Evolutionary conservation across 768 basidiomycete genomes (phyloP).

Genomic region (Macrolepiota fuliginosa): DNA sequence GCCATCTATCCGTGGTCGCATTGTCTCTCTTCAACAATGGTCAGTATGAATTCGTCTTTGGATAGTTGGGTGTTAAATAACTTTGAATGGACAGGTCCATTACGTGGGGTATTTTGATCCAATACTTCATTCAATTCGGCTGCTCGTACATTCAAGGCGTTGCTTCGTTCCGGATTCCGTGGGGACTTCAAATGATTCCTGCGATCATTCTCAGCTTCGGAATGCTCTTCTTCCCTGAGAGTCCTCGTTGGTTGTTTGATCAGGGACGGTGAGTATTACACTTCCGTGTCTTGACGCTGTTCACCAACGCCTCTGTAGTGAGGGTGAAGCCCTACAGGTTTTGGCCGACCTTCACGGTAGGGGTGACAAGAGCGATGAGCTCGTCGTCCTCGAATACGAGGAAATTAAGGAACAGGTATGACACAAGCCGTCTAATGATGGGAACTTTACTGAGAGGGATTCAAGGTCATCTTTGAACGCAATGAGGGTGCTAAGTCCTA

Average conservation of each 20-base stretch:
- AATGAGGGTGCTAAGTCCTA: conserved; percentile 72
- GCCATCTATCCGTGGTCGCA: conserved; percentile 68
- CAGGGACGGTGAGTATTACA: conserved; percentile 39
- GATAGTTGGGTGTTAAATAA: not conserved
- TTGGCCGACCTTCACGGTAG: conserved; percentile 72
- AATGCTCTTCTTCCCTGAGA: conserved; percentile 69
- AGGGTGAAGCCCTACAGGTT: conserved; percentile 65
- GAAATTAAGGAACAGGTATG: conserved; percentile 56
- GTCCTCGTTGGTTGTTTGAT: conserved; percentile 72
- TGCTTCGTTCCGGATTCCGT: conserved; percentile 78
- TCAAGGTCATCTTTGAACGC: conserved; percentile 50
- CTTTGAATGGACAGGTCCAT: conserved; percentile 40
- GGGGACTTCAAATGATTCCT: conserved; percentile 79
- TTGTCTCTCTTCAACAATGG: conserved; percentile 80
- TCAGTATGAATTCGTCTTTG: conserved; percentile 9
- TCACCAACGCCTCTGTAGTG: conserved; percentile 23
- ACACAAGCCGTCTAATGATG: not conserved
- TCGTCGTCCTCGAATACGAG: conserved; percentile 68
- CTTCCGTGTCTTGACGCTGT: not conserved
- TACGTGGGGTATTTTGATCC: conserved; percentile 76
- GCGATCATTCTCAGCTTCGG: conserved; percentile 66
- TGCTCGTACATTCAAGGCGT: conserved; percentile 69
- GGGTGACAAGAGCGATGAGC: conserved; percentile 54
- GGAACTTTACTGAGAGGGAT: conserved; percentile 9
- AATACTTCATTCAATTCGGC: conserved; percentile 75